phyloP scores from a whole-genome alignment of 257 asterid genomes.

The Knoxia roxburghii region DNA sequence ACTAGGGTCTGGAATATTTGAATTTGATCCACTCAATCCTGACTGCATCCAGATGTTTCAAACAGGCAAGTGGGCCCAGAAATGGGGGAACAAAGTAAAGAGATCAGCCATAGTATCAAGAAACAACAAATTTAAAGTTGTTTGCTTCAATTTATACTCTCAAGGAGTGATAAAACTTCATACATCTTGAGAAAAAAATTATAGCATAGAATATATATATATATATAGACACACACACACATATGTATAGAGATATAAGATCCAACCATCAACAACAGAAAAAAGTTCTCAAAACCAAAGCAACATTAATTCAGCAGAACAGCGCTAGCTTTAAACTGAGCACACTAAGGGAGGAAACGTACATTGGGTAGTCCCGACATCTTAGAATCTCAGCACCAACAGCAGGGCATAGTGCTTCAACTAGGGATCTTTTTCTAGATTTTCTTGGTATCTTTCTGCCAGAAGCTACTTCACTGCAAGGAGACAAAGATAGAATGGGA shows the following conservation, averaged over 20 bases:
- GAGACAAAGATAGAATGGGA: neutral
- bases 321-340: neutral
- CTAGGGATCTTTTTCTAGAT: neutral
- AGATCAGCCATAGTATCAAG: neutral
- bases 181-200: neutral
- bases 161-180: neutral
- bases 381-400: slow-evolving; percentile 13
- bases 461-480: slow-evolving; percentile 3
- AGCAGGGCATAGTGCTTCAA: slow-evolving; percentile 10
- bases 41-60: slow-evolving; percentile 41
- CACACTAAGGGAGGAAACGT: neutral
- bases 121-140: neutral
- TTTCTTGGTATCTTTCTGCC: neutral
- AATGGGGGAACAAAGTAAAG: slow-evolving; percentile 1
- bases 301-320: neutral
- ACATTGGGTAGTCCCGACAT: slow-evolving; percentile 22
- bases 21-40: slow-evolving; percentile 62
- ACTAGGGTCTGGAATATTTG: slow-evolving; percentile 58
- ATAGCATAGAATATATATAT: neutral
- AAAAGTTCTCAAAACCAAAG: neutral
- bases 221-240: no score
- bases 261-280: neutral
- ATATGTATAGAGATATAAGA: neutral
- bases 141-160: neutral
- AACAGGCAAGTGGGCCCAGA: neutral